phyloP scores from a whole-genome alignment of 176 grass and related monocot genomes.

The Saccharum spontaneum region DNA sequence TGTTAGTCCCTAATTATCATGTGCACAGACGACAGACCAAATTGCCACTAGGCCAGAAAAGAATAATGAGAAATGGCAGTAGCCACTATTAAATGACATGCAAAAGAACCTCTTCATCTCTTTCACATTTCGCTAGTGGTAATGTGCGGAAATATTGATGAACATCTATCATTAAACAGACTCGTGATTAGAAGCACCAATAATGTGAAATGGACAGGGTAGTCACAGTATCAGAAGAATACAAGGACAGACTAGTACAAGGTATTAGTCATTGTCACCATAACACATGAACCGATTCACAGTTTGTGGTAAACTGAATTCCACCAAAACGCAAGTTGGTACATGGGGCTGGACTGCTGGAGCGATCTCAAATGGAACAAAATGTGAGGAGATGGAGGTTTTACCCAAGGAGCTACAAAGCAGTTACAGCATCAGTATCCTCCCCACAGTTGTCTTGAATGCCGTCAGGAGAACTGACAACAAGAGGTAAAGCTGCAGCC shows the following conservation, averaged over 20 bases:
- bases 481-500: not conserved
- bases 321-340: not conserved
- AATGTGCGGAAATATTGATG: not conserved
- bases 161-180: not conserved
- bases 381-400: not conserved
- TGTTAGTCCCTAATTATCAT: not conserved
- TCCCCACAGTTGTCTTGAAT: not conserved
- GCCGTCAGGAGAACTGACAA: not conserved
- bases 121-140: not conserved
- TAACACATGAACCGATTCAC: not conserved
- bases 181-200: not conserved
- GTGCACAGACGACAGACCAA: not conserved
- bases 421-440: not conserved
- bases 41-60: not conserved
- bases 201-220: not conserved
- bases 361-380: not conserved
- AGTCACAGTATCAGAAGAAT: constrained; percentile 1
- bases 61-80: not conserved
- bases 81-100: not conserved
- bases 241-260: not conserved
- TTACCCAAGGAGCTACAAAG: not conserved
- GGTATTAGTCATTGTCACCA: not conserved
- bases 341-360: not conserved
- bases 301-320: not conserved
- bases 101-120: not conserved